Evolutionary conservation across 805 yeast genomes (phyloP).

Genomic region (Candida ortonii): DNA sequence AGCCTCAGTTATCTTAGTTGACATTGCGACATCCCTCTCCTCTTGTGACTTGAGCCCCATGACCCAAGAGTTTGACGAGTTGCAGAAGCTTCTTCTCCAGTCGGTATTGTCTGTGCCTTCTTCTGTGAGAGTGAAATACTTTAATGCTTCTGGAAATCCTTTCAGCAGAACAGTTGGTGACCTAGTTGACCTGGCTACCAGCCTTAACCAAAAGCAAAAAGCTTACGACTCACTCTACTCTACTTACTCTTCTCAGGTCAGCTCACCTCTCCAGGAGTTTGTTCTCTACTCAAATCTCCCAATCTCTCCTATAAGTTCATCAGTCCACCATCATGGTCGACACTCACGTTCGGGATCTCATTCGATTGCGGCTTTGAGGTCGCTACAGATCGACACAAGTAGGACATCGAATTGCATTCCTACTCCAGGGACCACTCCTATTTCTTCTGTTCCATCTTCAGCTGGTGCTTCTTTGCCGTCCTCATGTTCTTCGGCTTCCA

Average conservation of each 20-base stretch:
- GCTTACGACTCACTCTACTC: constrained; percentile 16
- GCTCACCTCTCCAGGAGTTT: constrained; percentile 22
- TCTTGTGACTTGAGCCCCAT: constrained; percentile 34
- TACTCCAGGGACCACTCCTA: constrained; percentile 34
- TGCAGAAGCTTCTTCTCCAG: constrained; percentile 27
- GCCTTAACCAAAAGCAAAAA: constrained; percentile 25
- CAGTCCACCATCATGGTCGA: constrained; percentile 22
- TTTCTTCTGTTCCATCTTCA: constrained; percentile 7
- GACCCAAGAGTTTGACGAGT: constrained; percentile 29
- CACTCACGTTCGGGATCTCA: constrained; percentile 24
- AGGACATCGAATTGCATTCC: constrained; percentile 18
- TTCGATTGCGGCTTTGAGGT: constrained; percentile 22
- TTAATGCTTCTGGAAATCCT: constrained; percentile 13
- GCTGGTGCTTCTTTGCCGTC: constrained; percentile 3
- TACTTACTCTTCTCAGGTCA: constrained; percentile 9
- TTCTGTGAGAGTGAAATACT: constrained; percentile 27
- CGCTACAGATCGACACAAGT: constrained; percentile 21
- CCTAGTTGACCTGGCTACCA: constrained; percentile 26
- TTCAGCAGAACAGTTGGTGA: constrained; percentile 23
- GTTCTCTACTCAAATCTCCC: constrained; percentile 23
- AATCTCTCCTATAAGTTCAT: constrained; percentile 32
- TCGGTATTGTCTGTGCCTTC: constrained; percentile 25
- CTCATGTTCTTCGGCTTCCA: constrained; percentile 4
- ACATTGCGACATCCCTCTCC: constrained; percentile 38
- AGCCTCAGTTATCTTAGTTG: constrained; percentile 48